A percentile compares a stretch with the other conserved stretches of the same genome.
These are phyloP conservation scores for Strobilomyces confusus DNA, from an alignment of 768 basidiomycete species.

Conservation along the genomic window DNA sequence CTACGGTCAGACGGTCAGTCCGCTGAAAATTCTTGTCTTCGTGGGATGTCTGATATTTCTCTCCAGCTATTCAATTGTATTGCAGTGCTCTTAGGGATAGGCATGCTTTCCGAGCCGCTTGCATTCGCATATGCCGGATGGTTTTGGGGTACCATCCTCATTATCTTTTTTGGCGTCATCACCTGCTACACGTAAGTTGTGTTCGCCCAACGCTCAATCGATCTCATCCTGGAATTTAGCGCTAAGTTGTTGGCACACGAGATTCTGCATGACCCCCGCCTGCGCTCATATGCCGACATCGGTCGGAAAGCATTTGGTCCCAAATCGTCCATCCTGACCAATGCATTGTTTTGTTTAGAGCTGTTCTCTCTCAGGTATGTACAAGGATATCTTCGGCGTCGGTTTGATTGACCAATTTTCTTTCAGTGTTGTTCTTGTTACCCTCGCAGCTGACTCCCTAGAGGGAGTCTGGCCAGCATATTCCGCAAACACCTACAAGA, in stretches of 20 bases:
- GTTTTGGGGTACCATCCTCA: conserved; percentile 69
- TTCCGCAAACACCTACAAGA: conserved; percentile 69
- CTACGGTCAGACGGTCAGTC: conserved; percentile 65
- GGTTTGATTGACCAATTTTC: not conserved
- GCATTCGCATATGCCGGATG: conserved; percentile 93
- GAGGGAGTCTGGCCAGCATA: conserved; percentile 66
- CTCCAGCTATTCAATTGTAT: conserved; percentile 82
- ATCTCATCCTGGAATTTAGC: conserved; percentile 37
- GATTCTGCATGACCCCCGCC: conserved; percentile 61
- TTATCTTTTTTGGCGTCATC: conserved; percentile 71
- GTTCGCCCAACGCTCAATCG: not conserved
- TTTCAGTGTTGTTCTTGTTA: conserved; percentile 77
- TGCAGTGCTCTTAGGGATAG: conserved; percentile 83
- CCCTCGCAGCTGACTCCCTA: conserved; percentile 84
- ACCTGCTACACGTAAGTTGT: conserved; percentile 84
- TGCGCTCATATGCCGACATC: conserved; percentile 87
- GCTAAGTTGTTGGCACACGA: conserved; percentile 83
- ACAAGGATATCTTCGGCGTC: not conserved
- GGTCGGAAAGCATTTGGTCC: conserved; percentile 86
- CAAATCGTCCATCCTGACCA: conserved; percentile 60
- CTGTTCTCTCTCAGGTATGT: conserved; percentile 75
- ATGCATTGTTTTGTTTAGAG: conserved; percentile 79
- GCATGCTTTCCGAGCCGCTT: conserved; percentile 84
- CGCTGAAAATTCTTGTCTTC: not conserved
- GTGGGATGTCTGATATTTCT: conserved; percentile 1